Conservation (phyloP, 106 monocot species). For the Platanthera guangdongensis region DNA sequence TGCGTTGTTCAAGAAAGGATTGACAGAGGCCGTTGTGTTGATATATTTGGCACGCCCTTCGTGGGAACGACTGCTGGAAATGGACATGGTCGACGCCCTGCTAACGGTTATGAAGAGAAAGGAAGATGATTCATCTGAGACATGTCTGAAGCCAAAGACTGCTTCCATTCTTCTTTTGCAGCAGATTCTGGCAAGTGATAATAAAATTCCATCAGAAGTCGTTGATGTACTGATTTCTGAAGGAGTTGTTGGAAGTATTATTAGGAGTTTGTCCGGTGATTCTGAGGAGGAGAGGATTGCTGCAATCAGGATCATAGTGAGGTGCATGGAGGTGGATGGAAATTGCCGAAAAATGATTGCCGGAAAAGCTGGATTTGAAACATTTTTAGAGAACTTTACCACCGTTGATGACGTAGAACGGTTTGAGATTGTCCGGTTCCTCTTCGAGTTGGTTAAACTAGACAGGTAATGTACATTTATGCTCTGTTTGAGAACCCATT, state of each 20-base stretch:
- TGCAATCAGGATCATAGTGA: constrained; percentile 32
- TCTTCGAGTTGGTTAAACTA: constrained; percentile 40
- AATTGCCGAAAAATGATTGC: constrained; percentile 36
- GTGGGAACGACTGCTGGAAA: constrained; percentile 34
- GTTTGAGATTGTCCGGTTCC: constrained; percentile 37
- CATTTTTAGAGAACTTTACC: constrained; percentile 30
- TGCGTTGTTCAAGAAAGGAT: constrained; percentile 54
- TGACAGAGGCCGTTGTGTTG: constrained; percentile 31
- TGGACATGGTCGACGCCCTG: constrained; percentile 41
- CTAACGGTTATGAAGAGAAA: constrained; percentile 18
- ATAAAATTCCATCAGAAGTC: constrained; percentile 3
- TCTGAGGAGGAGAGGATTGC: constrained; percentile 39
- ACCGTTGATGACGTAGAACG: constrained; percentile 21
- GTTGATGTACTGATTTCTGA: constrained; percentile 25
- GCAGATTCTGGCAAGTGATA: constrained; percentile 27
- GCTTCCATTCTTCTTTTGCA: constrained; percentile 36
- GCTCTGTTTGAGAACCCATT: too few relatives aligned
- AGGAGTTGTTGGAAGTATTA: constrained; percentile 21
- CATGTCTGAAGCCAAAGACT: constrained; percentile 33
- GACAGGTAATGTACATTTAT: constrained; percentile 21
- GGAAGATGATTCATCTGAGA: constrained; percentile 13
- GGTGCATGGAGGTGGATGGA: constrained; percentile 49
- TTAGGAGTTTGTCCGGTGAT: constrained; percentile 29
- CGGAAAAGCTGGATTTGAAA: constrained; percentile 24
- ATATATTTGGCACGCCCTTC: constrained; percentile 30